Conservation (phyloP, 2,329 filamentous ascomycete species). For the Cladosporium sp. region DNA sequence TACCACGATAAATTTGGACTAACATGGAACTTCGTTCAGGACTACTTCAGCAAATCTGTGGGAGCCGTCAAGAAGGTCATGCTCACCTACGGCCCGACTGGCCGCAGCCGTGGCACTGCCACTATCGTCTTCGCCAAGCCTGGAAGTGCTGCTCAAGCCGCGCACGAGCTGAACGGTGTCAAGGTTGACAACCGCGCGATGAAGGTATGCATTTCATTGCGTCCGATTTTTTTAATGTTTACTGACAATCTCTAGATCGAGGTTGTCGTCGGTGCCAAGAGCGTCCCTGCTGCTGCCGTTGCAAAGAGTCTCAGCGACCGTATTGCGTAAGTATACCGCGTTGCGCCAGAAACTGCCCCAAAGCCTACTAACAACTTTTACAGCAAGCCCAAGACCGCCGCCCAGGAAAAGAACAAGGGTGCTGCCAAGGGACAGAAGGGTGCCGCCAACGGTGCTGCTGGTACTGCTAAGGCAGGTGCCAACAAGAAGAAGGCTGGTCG, state of each 20-base stretch:
- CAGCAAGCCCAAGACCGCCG: conserved; percentile 37
- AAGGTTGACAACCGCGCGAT: conserved; percentile 87
- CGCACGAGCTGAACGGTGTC: conserved; percentile 80
- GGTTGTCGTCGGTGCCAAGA: conserved; percentile 78
- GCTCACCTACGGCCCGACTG: conserved; percentile 89
- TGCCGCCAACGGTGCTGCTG: conserved; percentile 53
- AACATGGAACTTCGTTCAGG: conserved; percentile 67
- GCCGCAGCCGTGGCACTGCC: conserved; percentile 86
- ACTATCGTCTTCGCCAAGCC: conserved; percentile 82
- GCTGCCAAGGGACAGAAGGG: conserved; percentile 62
- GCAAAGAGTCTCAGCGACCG: conserved; percentile 82
- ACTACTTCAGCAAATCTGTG: conserved; percentile 88
- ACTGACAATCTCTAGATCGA: conserved; percentile 66
- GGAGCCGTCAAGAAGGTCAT: conserved; percentile 89
- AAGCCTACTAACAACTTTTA: background rate
- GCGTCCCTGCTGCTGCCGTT: conserved; percentile 65
- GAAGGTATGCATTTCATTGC: conserved; percentile 61
- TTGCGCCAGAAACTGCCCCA: conserved; percentile 23
- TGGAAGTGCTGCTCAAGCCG: conserved; percentile 81
- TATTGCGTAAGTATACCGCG: conserved; percentile 62
- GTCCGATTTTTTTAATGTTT: background rate
- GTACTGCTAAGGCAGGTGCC: conserved; percentile 49
- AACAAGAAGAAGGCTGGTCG: conserved; percentile 60
- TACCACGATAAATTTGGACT: conserved; percentile 51
- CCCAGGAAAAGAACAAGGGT: conserved; percentile 61